phyloP scores from a whole-genome alignment of 805 yeast species.

The Starmerella apicola region DNA sequence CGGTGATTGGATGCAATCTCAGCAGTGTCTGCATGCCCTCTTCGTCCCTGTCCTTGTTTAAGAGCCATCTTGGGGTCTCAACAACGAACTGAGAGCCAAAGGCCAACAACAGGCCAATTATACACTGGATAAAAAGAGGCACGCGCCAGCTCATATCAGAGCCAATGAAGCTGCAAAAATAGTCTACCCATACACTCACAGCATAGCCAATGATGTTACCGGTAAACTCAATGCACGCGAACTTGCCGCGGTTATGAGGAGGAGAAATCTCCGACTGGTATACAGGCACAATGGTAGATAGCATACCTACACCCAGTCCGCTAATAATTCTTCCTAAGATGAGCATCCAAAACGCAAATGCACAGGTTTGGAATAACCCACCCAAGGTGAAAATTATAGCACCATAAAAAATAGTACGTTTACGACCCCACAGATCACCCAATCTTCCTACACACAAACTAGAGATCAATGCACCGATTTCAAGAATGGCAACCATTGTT shows the following conservation, averaged over 20 bases:
- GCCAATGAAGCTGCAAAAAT: constrained; percentile 52
- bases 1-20: constrained; percentile 47
- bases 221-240: constrained; percentile 79
- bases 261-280: constrained; percentile 86
- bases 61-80: constrained; percentile 83
- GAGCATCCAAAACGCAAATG: constrained; percentile 42
- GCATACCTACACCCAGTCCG: constrained; percentile 79
- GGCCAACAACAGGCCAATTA: constrained; percentile 56
- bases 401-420: constrained; percentile 68
- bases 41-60: constrained; percentile 62
- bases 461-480: constrained; percentile 73
- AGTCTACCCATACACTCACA: constrained; percentile 79
- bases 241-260: constrained; percentile 68
- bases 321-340: constrained; percentile 65
- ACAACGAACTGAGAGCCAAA: constrained; percentile 68
- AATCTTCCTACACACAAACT: constrained; percentile 67
- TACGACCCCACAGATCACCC: constrained; percentile 68
- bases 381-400: constrained; percentile 68
- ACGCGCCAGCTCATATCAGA: constrained; percentile 61
- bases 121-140: constrained; percentile 63
- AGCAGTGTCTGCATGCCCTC: constrained; percentile 82
- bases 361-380: constrained; percentile 57
- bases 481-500: constrained; percentile 76
- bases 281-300: constrained; percentile 74
- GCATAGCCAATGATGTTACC: constrained; percentile 77